These are phyloP conservation scores for Fusarium sp. DNA, from an alignment of 2,329 filamentous ascomycete genomes.

Conservation along the genomic window DNA sequence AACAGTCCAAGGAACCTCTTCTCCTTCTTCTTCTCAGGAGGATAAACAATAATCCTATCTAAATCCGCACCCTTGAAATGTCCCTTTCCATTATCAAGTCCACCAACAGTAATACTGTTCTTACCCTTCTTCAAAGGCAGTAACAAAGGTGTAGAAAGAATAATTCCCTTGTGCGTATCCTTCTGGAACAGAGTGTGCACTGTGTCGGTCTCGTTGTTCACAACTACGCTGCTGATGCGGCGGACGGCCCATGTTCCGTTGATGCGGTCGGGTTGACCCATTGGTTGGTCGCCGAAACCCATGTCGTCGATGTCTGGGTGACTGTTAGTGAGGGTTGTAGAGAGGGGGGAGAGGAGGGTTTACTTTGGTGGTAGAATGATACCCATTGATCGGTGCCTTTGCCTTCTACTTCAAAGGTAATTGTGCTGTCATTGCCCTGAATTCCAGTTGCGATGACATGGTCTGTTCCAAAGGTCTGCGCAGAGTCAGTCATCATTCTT, in stretches of 20 bases:
- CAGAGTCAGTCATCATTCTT: too few relatives aligned
- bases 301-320: conserved; percentile 64
- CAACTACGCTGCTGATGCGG: conserved; percentile 68
- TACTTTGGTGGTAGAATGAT: conserved; percentile 65
- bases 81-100: conserved; percentile 66
- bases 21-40: conserved; percentile 55
- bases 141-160: conserved; percentile 67
- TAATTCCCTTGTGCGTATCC: conserved; percentile 67
- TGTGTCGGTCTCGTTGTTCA: conserved; percentile 59
- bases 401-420: conserved; percentile 61
- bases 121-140: conserved; percentile 64
- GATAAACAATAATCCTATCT: conserved; percentile 70
- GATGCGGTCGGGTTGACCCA: conserved; percentile 68
- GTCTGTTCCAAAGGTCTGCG: conserved; percentile 59
- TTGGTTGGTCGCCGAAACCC: conserved; percentile 67
- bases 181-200: conserved; percentile 64
- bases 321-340: too few relatives aligned
- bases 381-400: conserved; percentile 63
- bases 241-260: conserved; percentile 69
- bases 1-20: conserved; percentile 18
- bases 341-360: neutral
- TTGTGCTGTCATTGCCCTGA: conserved; percentile 63
- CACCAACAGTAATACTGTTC: conserved; percentile 69
- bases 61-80: conserved; percentile 66
- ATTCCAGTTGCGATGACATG: conserved; percentile 62